phyloP scores from a whole-genome alignment of 129 eudicot genomes.

The Oenanthe sinensis region DNA sequence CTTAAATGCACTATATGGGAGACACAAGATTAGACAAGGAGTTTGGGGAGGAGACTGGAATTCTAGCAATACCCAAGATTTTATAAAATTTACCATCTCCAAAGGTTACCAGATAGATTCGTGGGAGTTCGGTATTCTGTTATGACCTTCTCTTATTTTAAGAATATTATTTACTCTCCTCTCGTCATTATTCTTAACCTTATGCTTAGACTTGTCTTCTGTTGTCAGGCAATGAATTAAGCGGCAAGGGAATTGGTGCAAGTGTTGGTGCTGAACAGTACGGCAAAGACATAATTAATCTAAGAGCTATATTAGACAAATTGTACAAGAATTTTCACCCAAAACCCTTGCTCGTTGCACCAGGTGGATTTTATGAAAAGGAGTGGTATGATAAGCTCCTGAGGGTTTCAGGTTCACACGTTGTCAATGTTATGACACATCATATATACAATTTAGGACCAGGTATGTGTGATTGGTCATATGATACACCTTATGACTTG shows the following conservation, averaged over 20 bases:
- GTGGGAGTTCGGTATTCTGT: constrained; percentile 83
- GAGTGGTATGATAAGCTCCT: constrained; percentile 66
- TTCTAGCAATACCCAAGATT: constrained; percentile 64
- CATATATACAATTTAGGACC: constrained; percentile 86
- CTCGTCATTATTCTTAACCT: neutral
- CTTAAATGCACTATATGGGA: constrained; percentile 80
- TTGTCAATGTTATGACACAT: constrained; percentile 60
- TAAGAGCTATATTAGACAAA: constrained; percentile 44
- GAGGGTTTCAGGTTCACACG: constrained; percentile 51
- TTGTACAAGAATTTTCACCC: constrained; percentile 36
- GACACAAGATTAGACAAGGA: constrained; percentile 31
- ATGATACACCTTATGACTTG: neutral
- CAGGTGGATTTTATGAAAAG: constrained; percentile 86
- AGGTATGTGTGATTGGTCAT: constrained; percentile 32
- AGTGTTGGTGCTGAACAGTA: constrained; percentile 70
- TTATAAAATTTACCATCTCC: constrained; percentile 65
- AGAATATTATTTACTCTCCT: neutral
- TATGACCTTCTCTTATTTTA: constrained; percentile 9
- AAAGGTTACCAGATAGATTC: constrained; percentile 81
- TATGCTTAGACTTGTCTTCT: neutral
- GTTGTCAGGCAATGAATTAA: constrained; percentile 75
- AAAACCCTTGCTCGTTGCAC: constrained; percentile 69
- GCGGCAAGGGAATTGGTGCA: constrained; percentile 87
- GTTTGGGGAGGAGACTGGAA: constrained; percentile 79
- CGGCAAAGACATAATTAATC: constrained; percentile 51